Conservation (phyloP, 2,329 filamentous ascomycete genomes). For the Didymella sp. region DNA sequence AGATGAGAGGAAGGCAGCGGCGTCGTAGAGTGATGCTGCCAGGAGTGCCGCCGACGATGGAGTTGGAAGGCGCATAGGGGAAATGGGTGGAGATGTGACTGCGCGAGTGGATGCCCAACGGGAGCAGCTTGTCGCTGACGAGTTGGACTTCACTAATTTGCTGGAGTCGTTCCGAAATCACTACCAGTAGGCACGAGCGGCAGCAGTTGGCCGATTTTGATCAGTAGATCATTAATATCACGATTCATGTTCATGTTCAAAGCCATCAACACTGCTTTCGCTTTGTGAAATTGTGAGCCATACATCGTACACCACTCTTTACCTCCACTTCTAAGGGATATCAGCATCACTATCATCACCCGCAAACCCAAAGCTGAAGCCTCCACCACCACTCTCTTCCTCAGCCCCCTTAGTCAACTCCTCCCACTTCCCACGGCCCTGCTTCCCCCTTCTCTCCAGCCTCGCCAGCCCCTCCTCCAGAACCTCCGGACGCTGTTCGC, state of each 20-base stretch:
- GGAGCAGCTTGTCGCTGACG: not conserved
- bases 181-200: not conserved
- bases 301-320: not conserved
- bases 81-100: not conserved
- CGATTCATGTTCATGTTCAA: constrained; percentile 6
- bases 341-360: constrained; percentile 59
- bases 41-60: not conserved
- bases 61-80: not conserved
- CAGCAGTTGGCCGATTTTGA: not conserved
- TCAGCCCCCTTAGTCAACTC: constrained; percentile 68
- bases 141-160: constrained; percentile 1
- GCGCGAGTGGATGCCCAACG: not conserved
- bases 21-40: constrained; percentile 23
- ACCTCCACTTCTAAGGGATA: constrained; percentile 33
- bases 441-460: constrained; percentile 71
- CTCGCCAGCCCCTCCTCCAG: constrained; percentile 68
- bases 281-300: not conserved
- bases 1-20: constrained; percentile 41
- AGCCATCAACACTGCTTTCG: not conserved
- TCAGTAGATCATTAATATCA: constrained; percentile 9
- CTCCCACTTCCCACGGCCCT: constrained; percentile 79
- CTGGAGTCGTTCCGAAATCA: constrained; percentile 3
- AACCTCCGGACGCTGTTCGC: constrained; percentile 68
- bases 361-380: constrained; percentile 68
- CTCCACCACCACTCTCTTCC: constrained; percentile 62